Evolutionary conservation across 148 eudicot species (phyloP).

Genomic region (Rhododendron mucronatum): DNA sequence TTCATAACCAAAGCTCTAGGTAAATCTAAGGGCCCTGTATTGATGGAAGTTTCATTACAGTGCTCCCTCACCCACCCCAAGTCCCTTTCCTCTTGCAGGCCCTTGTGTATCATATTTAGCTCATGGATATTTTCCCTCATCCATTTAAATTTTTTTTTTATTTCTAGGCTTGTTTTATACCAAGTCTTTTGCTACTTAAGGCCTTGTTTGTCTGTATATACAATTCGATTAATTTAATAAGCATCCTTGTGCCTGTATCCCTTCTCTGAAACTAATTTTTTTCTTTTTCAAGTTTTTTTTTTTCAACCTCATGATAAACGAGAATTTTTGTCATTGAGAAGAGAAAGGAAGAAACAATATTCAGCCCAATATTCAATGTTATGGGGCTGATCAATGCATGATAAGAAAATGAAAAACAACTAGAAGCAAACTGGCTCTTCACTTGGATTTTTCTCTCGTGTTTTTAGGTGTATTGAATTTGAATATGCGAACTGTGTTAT

Average conservation of each 20-base stretch:
- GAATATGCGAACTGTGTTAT: neutral
- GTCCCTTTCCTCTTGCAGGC: constrained; percentile 3
- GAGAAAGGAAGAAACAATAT: neutral
- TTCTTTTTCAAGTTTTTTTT: neutral
- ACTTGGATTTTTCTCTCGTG: neutral
- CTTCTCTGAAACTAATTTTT: neutral
- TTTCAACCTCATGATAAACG: neutral
- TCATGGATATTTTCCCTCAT: constrained; percentile 6
- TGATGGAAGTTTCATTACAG: constrained; percentile 16
- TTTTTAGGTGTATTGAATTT: neutral
- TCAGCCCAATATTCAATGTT: neutral
- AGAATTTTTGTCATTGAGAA: neutral
- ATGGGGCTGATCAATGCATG: neutral
- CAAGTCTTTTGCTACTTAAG: constrained; percentile 2
- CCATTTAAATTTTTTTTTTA: neutral
- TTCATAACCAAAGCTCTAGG: constrained; percentile 12
- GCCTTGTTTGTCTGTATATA: constrained; percentile 12
- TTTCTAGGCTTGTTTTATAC: constrained; percentile 6
- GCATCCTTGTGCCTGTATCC: neutral
- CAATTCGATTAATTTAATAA: constrained; percentile 15
- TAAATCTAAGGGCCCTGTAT: constrained; percentile 14
- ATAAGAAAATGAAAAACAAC: neutral
- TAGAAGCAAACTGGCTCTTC: neutral
- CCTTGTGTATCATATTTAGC: constrained; percentile 26
- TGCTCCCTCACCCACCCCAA: constrained; percentile 1